Base-by-base conservation (phyloP, 768 basidiomycete species). In the Amanita jacksonii region DNA sequence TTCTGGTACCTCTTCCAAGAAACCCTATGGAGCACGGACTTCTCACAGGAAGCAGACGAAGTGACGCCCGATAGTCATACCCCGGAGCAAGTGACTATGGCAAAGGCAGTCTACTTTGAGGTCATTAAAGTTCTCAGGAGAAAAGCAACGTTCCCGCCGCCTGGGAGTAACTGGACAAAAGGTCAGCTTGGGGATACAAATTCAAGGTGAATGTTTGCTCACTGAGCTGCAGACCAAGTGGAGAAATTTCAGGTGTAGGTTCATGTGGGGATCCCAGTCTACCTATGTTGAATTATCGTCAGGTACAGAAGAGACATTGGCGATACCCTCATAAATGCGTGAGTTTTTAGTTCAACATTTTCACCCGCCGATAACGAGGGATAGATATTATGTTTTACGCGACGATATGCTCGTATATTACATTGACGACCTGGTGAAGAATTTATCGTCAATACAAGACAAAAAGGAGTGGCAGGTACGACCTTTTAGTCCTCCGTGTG, bases 1-100 rank as follows among this genome's bases (percentile, higher is more conserved):
- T 93, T 93, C 54, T 94, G 93, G 85, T 93, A 89, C 50, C 65
- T 88, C 31, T 74, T 94, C 45, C 91, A 94, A 60, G 92, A 97
- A 57, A 77, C 87, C 1, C 59, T 90, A 19, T 90, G 86, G 86
- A 71, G 65, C 27, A 70, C 70, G 9, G 79, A 83, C 41, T 79
- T 69, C 45, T 50, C 57, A 8, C 55, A 59, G 7, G 49, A 49
- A 31, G 59, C 61, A 47, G 24, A 18, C 8, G 54, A 51, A 2
- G 51, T 49, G 23, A 39, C 48, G 23, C 42, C 58, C 48, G 45
- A 54, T 45, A 54, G 54, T 16, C 48, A 51, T 23, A 57, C 57
- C 18, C 43, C 51, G 25, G 68, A 67, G 8, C 57, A 71, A 62
- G 62, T 70, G 58, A 65, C 64, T 7, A 64, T 85, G 27, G 81